Evolutionary conservation across 2,329 filamentous ascomycete species (phyloP).

Genomic region (Diaporthe longicolla): DNA sequence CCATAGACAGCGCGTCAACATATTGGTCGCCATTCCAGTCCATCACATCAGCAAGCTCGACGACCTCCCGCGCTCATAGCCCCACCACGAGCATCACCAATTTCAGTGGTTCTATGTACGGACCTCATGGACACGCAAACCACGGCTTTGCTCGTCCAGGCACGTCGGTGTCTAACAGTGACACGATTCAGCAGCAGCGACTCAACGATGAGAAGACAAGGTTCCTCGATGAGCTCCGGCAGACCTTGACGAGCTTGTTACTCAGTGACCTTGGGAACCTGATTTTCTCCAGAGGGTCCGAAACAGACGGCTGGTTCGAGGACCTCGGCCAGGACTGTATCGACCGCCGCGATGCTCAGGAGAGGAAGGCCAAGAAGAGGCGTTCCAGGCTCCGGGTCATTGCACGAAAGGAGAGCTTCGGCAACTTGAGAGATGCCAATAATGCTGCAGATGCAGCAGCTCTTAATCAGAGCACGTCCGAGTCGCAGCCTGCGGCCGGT

Average conservation of each 20-base stretch:
- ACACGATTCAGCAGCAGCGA: constrained; percentile 74
- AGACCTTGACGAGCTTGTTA: constrained; percentile 85
- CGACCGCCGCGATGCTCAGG: constrained; percentile 70
- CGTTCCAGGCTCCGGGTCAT: constrained; percentile 66
- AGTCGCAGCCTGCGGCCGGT: constrained; percentile 43
- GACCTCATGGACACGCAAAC: constrained; percentile 60
- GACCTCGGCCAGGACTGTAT: constrained; percentile 77
- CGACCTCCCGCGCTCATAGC: constrained; percentile 71
- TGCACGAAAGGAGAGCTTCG: constrained; percentile 78
- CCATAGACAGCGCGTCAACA: constrained; percentile 81
- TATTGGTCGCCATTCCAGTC: constrained; percentile 93
- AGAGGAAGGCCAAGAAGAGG: constrained; percentile 62
- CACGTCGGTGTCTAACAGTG: constrained; percentile 77
- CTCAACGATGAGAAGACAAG: constrained; percentile 78
- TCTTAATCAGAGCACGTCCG: constrained; percentile 46
- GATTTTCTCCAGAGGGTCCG: constrained; percentile 89
- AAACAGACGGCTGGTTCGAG: constrained; percentile 91
- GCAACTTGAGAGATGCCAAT: constrained; percentile 71
- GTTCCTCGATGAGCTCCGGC: constrained; percentile 84
- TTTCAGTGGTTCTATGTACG: constrained; percentile 62
- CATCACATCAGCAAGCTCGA: constrained; percentile 73
- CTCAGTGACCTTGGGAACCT: constrained; percentile 91
- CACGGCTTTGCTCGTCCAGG: constrained; percentile 70
- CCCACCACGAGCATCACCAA: constrained; percentile 74
- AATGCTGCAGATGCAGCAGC: constrained; percentile 57